Evolutionary conservation across 441 rosid genomes (phyloP), one percentile per base, ranked within the genome.

Genomic region (Gossypium davidsonii): DNA sequence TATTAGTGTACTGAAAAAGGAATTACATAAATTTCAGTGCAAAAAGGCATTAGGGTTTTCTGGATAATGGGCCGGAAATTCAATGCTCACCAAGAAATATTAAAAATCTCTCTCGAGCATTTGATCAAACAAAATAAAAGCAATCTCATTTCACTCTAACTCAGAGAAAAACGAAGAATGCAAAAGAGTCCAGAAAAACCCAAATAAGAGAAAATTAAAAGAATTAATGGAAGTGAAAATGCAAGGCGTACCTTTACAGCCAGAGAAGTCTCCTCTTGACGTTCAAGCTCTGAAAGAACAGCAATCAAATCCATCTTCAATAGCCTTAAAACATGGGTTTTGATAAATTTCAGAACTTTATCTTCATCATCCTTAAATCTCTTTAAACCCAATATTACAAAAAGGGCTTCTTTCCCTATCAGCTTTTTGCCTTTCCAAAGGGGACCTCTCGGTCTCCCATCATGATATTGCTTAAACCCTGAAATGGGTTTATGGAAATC

Each of bases 381-480:
- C 86, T 92, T 92, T 73, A 94, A 77, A 46, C 97, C 97, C 75
- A 77, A 75, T 73, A 92, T 83, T 34, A 83, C 97, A 70, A 89
- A 92, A 57, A 94, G 87, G 0, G 97, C 94, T 67, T 92, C 97
- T 87, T 90, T 94, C 1, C 97, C 95, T 18, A 94, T 90, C 57
- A 92, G 81, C 70, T 94, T 94, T 88, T 90, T 94, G 28, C 98
- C 97, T 80, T 92, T 90, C 98, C 98, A 94, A 5, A 94, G 95
- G 67, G 98, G 90, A 14, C 97, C 98, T 59, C 97, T 92, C 3
- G 98, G 97, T 79, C 98, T 87, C 63, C 98, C 98, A 60, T 94
- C 98, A 51, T 88, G 98, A 80, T 80, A 90, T 71, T 76, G 89
- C 81, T 89, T 78, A 42, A 72, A 74, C 82, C 79, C 91, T 60